These are phyloP conservation scores for Pterocarpus macrocarpus DNA, from an alignment of 306 rosid genomes.

Conservation along the genomic window DNA sequence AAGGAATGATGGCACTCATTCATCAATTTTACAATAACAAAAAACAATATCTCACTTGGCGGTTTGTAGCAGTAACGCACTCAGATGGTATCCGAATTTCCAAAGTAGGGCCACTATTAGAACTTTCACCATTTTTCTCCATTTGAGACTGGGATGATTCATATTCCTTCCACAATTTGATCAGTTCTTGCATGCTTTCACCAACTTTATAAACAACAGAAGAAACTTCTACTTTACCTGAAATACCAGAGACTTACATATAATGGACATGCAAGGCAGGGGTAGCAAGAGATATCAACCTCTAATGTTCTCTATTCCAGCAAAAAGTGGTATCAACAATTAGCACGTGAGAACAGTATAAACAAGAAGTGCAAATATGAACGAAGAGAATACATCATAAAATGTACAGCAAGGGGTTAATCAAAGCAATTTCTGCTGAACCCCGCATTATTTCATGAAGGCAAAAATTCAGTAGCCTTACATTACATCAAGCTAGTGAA, in stretches of 20 bases:
- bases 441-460: conserved; percentile 43
- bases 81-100: conserved; percentile 94
- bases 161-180: conserved; percentile 88
- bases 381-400: conserved; percentile 31
- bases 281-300: conserved; percentile 3
- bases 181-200: conserved; percentile 96
- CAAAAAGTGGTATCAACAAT: neutral
- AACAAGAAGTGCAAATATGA: conserved; percentile 35
- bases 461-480: conserved; percentile 33
- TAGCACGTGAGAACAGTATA: conserved; percentile 9
- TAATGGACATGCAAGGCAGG: conserved; percentile 44
- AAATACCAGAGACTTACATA: conserved; percentile 47
- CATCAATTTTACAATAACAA: conserved; percentile 2
- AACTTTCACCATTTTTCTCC: conserved; percentile 76
- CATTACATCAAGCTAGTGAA: conserved; percentile 46
- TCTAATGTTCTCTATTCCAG: conserved; percentile 29
- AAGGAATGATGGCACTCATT: neutral
- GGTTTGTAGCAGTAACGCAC: conserved; percentile 90
- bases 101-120: conserved; percentile 73
- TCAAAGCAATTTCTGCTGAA: conserved; percentile 33
- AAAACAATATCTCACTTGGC: conserved; percentile 69
- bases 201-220: conserved; percentile 92
- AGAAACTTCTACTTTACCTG: conserved; percentile 85
- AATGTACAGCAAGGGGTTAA: conserved; percentile 29
- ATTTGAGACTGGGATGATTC: conserved; percentile 65